These are phyloP conservation scores for Cucurbita pepo DNA, from an alignment of 306 rosid species.

Conservation along the genomic window DNA sequence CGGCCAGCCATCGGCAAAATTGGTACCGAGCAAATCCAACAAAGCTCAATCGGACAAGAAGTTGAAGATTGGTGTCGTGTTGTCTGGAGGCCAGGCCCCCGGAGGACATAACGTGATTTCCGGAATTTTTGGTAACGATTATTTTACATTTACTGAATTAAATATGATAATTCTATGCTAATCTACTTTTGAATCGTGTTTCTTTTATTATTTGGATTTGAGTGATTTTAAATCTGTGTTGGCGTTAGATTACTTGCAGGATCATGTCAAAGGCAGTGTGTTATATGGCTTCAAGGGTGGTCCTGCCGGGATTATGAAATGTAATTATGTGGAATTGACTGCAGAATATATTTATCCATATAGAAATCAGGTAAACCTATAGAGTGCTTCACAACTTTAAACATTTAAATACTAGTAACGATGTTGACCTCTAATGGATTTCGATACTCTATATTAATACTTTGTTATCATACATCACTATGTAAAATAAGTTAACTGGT, in stretches of 20 bases:
- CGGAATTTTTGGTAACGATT: conserved; percentile 63
- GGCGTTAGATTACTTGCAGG: conserved; percentile 71
- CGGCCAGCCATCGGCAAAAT: conserved; percentile 71
- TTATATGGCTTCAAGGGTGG: conserved; percentile 91
- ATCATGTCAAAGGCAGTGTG: conserved; percentile 58
- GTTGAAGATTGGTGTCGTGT: conserved; percentile 87
- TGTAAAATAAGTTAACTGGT: background rate
- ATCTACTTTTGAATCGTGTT: background rate
- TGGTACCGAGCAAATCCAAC: conserved; percentile 31
- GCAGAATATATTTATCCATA: conserved; percentile 76
- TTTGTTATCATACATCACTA: background rate
- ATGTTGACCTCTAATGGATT: background rate
- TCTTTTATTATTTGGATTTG: background rate
- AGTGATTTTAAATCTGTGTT: background rate
- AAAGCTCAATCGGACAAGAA: conserved; percentile 14
- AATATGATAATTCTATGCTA: background rate
- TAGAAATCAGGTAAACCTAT: conserved; percentile 61
- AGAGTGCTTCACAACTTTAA: background rate
- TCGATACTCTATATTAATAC: background rate
- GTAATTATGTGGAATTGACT: conserved; percentile 61
- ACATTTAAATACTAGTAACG: background rate
- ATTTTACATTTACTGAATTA: background rate
- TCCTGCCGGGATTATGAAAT: conserved; percentile 94
- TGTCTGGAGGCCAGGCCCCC: conserved; percentile 98
- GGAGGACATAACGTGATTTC: conserved; percentile 96